Conservation (phyloP, 2,329 filamentous ascomycete species). For the Aspergillus sojae region DNA sequence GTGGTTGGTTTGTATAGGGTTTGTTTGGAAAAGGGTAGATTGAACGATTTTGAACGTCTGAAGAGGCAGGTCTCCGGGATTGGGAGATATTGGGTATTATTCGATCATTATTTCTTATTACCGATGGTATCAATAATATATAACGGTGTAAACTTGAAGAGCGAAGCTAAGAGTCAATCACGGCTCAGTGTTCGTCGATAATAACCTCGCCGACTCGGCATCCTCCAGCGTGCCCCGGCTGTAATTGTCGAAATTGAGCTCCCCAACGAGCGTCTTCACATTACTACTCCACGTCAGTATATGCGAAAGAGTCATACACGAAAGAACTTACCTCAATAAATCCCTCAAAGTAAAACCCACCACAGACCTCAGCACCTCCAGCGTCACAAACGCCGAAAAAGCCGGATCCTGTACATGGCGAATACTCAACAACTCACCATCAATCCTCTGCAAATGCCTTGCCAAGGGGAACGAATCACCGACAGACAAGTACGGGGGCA, state of each 20-base stretch:
- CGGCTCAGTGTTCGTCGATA: not conserved
- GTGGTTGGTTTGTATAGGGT: not conserved
- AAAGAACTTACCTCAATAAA: slow-evolving; percentile 28
- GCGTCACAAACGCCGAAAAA: slow-evolving; percentile 71
- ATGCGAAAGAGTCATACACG: not conserved
- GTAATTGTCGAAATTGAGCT: slow-evolving; percentile 35
- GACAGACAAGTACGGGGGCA: slow-evolving; percentile 68
- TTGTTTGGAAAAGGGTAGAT: not conserved
- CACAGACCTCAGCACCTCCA: slow-evolving; percentile 58
- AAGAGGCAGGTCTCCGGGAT: not conserved
- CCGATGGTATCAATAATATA: not conserved
- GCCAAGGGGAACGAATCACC: slow-evolving; percentile 64
- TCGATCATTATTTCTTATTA: too few relatives aligned
- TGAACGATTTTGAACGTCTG: not conserved
- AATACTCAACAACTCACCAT: slow-evolving; percentile 61
- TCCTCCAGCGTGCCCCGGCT: slow-evolving; percentile 7
- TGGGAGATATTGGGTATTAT: not conserved
- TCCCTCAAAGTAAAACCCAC: slow-evolving; percentile 32
- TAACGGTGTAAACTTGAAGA: not conserved
- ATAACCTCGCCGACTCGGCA: slow-evolving; percentile 14
- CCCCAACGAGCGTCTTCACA: slow-evolving; percentile 34
- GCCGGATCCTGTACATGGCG: slow-evolving; percentile 68
- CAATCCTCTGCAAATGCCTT: slow-evolving; percentile 58
- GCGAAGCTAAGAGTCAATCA: not conserved
- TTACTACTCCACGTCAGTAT: slow-evolving; percentile 24